Percentiles rank a stretch among this genome's conserved stretches.
Conservation (phyloP, 2,329 filamentous ascomycete species). For the Colletotrichum echinochloae region DNA sequence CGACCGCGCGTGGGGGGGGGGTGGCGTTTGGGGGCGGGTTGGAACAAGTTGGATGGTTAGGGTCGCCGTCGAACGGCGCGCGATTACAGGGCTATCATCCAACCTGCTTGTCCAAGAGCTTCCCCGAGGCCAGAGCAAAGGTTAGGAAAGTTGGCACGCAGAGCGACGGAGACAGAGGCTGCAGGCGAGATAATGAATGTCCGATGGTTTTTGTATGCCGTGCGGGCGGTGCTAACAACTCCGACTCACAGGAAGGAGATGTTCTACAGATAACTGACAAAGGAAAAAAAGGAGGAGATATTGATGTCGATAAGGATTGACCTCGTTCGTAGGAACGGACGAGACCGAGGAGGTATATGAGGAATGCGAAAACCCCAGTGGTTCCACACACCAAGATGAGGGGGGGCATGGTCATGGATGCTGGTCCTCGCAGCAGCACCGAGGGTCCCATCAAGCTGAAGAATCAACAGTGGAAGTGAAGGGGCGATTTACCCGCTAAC, state of each 20-base stretch:
- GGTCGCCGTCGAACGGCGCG: conserved; percentile 7
- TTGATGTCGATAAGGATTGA: conserved; percentile 18
- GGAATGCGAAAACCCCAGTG: background rate
- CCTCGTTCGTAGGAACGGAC: too few species aligned
- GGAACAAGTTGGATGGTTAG: background rate
- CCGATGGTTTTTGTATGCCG: too few species aligned
- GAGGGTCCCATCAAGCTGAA: background rate
- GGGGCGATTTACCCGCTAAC: conserved; percentile 6
- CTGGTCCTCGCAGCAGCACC: conserved; percentile 4
- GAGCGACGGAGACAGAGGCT: conserved; percentile 15
- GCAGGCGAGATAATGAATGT: conserved; percentile 28
- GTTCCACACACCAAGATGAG: conserved; percentile 13
- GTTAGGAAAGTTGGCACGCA: background rate
- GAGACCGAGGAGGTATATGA: background rate
- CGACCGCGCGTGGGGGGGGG: background rate
- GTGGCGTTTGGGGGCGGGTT: conserved; percentile 16
- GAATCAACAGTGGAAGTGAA: background rate
- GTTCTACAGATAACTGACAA: conserved; percentile 23
- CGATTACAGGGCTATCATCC: conserved; percentile 13
- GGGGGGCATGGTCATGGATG: conserved; percentile 1
- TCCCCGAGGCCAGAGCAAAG: background rate
- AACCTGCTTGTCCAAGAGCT: background rate
- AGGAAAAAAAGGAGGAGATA: background rate
- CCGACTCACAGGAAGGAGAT: background rate
- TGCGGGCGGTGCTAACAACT: conserved; percentile 6